Evolutionary conservation across 129 eudicot genomes (phyloP), one percentile per base, ranked within the genome.

Genomic region (Flaveria brownii): DNA sequence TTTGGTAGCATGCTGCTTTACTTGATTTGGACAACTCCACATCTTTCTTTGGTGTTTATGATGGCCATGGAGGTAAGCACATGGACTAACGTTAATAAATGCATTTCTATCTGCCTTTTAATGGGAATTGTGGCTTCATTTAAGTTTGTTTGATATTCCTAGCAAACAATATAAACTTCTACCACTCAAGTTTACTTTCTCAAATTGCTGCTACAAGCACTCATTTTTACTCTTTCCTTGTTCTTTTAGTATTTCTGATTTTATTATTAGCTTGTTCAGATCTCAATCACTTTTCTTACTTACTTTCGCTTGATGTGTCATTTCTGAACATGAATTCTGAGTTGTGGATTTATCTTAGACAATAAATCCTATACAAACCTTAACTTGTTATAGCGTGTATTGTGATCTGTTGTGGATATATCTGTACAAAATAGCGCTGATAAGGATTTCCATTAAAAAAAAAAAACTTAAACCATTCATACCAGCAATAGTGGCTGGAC

Each of bases 61-160:
- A 93, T 86, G 98, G 98, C 84, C 98, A 93, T 81, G 98, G 98
- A 72, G 98, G 98, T 90, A 87, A 86, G 69, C 56, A 63, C 83
- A 74, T 16, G 45, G 36, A 67, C 65, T 67, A 20, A 65, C 70
- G 74, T 55, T 12, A 67, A 65, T 7, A 25, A 11, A 51, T 39
- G 25, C 13, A 26, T 73, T 55, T 73, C 7, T 66, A 43, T 74
- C 75, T 73, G 66, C 73, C 70, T 36, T 36, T 5, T 5, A n/a
- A 52, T 68, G 67, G 65, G 14, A 23, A 54, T 42, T 56, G 28
- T 36, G 66, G 56, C 52, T 64, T 64, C 63, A 77, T 41, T 17
- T 64, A 36, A 36, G 41, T 36, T 36, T 50, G 2, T 77, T 13
- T 22, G 39, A 55, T 33, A 66, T 33, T 12, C 16, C 18, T 77